Evolutionary conservation across 345 rosid genomes (phyloP).

Genomic region (Moricandia arvensis): DNA sequence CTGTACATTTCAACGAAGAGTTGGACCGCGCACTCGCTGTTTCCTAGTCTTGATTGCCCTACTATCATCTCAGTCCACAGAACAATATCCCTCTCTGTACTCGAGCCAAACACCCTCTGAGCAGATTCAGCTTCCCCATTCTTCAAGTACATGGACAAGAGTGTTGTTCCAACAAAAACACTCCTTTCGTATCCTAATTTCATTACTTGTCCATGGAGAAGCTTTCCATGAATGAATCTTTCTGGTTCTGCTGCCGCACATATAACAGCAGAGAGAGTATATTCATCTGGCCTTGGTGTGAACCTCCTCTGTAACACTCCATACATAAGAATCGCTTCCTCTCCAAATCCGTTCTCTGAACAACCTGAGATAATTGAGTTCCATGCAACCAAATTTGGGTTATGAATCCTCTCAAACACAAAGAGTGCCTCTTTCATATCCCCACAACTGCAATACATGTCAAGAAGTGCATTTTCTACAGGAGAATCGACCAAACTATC

Average conservation of each 20-base stretch:
- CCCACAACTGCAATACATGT: constrained; percentile 75
- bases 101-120: constrained; percentile 43
- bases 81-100: constrained; percentile 60
- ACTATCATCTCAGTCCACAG: constrained; percentile 93
- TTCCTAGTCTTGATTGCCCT: constrained; percentile 67
- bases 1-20: constrained; percentile 52
- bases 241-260: constrained; percentile 47
- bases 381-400: constrained; percentile 72
- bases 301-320: constrained; percentile 40
- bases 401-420: constrained; percentile 49
- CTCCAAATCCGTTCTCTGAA: constrained; percentile 60
- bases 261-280: constrained; percentile 69
- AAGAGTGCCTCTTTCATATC: constrained; percentile 43
- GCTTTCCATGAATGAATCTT: constrained; percentile 48
- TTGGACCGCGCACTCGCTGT: constrained; percentile 53
- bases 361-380: constrained; percentile 74
- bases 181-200: constrained; percentile 55
- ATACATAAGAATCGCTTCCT: constrained; percentile 55
- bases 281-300: constrained; percentile 64
- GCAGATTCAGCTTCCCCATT: constrained; percentile 60
- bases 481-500: constrained; percentile 59
- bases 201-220: constrained; percentile 59
- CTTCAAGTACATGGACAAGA: constrained; percentile 73
- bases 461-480: constrained; percentile 73
- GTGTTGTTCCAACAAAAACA: constrained; percentile 61